Evolutionary conservation across 1,139 yeast genomes (phyloP).

Genomic region (Candida sp.): DNA sequence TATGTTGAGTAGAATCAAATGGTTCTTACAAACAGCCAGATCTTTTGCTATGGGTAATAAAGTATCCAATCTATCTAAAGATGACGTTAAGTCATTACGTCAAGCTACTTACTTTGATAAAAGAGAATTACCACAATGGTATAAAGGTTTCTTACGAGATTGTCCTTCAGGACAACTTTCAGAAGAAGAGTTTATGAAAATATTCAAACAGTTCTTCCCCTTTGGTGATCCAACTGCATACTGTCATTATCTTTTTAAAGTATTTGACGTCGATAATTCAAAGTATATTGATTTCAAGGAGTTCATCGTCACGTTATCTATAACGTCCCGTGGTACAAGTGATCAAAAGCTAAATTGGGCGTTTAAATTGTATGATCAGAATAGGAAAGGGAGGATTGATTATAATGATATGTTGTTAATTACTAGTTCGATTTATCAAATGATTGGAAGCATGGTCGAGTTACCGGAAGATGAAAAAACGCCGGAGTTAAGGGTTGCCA

Average conservation of each 20-base stretch:
- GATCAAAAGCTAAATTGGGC: slow-evolving; percentile 90
- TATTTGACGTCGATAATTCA: slow-evolving; percentile 79
- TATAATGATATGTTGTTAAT: slow-evolving; percentile 79
- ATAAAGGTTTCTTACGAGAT: slow-evolving; percentile 90
- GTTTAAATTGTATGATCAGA: slow-evolving; percentile 81
- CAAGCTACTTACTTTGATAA: slow-evolving; percentile 90
- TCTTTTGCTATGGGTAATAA: slow-evolving; percentile 77
- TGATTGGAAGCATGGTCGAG: slow-evolving; percentile 95
- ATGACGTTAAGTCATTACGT: slow-evolving; percentile 79
- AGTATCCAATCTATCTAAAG: slow-evolving; percentile 88
- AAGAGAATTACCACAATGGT: slow-evolving; percentile 97
- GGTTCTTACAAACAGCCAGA: background rate
- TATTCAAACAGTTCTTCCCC: slow-evolving; percentile 95
- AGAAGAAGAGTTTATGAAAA: slow-evolving; percentile 84
- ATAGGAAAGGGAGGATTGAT: slow-evolving; percentile 69
- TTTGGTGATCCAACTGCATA: slow-evolving; percentile 96
- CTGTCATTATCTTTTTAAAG: slow-evolving; percentile 83
- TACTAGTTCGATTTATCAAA: slow-evolving; percentile 81
- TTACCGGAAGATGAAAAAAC: slow-evolving; percentile 90
- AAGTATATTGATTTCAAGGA: slow-evolving; percentile 91
- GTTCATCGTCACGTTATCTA: slow-evolving; percentile 82
- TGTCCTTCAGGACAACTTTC: slow-evolving; percentile 91
- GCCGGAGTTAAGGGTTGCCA: slow-evolving; percentile 83
- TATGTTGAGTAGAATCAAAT: no score
- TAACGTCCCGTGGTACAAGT: slow-evolving; percentile 83